A percentile compares a stretch with the other conserved stretches of the same genome.
Evolutionary conservation across 106 monocot species (phyloP).

Genomic region (Iris macrosiphon): DNA sequence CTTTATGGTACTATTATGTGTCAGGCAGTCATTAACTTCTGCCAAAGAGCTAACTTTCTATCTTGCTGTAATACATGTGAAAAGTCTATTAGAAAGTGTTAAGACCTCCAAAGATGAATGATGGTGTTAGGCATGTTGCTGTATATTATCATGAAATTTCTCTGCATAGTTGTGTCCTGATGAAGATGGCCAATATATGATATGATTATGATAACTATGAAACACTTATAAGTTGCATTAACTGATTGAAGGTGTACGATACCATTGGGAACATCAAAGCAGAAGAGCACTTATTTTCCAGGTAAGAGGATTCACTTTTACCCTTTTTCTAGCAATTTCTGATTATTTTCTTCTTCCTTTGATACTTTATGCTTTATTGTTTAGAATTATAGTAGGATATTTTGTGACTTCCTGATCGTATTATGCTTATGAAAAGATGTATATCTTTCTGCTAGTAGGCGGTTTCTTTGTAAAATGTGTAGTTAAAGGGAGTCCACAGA

Average conservation of each 20-base stretch:
- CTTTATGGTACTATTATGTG: neutral
- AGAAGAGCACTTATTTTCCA: conserved; percentile 46
- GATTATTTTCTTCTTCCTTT: neutral
- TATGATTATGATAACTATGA: neutral
- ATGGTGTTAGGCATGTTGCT: too few species aligned
- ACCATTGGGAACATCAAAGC: conserved; percentile 37
- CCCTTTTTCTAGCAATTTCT: neutral
- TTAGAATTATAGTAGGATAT: too few species aligned
- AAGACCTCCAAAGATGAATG: too few species aligned
- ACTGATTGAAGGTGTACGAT: conserved; percentile 63
- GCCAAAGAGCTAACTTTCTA: neutral
- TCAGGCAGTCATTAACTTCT: neutral
- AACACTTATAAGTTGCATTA: conserved; percentile 11
- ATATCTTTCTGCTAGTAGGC: neutral
- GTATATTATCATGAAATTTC: too few species aligned
- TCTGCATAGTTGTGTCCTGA: too few species aligned
- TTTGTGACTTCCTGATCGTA: conserved; percentile 4
- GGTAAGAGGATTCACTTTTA: conserved; percentile 19
- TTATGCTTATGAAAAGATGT: neutral
- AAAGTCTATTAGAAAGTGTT: neutral
- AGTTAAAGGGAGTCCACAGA: neutral
- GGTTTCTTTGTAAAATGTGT: neutral
- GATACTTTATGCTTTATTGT: too few species aligned
- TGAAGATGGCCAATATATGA: too few species aligned
- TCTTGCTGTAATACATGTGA: neutral